A percentile compares a stretch with the other conserved stretches of the same genome.
These are phyloP conservation scores for Penicillium sp. DNA, from an alignment of 2,329 filamentous ascomycete genomes.

Conservation along the genomic window DNA sequence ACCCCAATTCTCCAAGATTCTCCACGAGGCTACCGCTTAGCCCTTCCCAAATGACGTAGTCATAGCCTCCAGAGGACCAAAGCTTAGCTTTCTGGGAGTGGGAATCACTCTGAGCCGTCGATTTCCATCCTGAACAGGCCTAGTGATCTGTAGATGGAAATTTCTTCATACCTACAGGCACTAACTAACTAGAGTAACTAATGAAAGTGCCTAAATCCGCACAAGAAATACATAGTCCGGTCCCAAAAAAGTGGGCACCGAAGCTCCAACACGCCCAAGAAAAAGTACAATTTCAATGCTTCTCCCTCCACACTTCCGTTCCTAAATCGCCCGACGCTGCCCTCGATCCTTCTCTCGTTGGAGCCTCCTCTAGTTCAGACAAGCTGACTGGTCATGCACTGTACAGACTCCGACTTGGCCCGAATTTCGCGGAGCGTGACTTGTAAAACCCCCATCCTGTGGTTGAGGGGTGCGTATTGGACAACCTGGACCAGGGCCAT, in stretches of 20 bases:
- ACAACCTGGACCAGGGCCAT: too few species aligned
- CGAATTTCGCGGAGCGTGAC: slow-evolving; percentile 20
- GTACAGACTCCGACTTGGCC: slow-evolving; percentile 13
- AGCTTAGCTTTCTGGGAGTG: background rate
- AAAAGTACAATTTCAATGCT: background rate
- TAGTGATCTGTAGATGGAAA: background rate
- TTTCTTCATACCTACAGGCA: background rate
- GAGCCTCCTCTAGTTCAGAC: slow-evolving; percentile 2
- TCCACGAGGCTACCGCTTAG: background rate
- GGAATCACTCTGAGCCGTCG: background rate
- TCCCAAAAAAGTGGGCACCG: background rate
- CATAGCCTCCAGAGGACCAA: background rate
- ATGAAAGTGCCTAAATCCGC: background rate
- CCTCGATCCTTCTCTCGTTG: background rate
- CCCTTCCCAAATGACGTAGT: slow-evolving; percentile 14
- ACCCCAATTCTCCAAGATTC: background rate
- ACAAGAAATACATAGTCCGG: background rate
- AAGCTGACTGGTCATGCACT: slow-evolving; percentile 9
- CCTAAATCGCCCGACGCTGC: slow-evolving; percentile 27
- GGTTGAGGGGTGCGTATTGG: background rate
- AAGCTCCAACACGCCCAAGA: background rate
- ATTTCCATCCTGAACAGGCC: background rate
- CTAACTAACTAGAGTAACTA: background rate
- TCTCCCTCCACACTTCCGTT: slow-evolving; percentile 15
- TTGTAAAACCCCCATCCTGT: background rate